Conservation (phyloP, 805 yeast species). For the Barnettozyma sucrosica region DNA sequence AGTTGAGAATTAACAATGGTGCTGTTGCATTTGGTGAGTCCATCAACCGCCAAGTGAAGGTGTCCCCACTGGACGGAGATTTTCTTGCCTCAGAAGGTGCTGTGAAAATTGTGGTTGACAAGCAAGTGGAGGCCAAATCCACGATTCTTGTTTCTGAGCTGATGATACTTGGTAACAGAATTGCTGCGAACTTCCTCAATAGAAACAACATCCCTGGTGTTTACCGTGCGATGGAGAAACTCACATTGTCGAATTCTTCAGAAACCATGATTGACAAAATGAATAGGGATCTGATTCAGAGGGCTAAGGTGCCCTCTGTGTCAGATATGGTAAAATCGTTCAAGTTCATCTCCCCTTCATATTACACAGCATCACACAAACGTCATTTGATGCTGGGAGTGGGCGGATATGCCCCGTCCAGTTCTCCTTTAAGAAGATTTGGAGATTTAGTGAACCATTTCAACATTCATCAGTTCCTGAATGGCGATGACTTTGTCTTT, state of each 20-base stretch:
- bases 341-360: conserved; percentile 48
- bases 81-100: conserved; percentile 1
- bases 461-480: conserved; percentile 50
- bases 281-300: conserved; percentile 18
- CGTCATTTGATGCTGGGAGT: conserved; percentile 63
- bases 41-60: conserved; percentile 21
- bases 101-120: conserved; percentile 19
- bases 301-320: conserved; percentile 24
- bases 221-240: conserved; percentile 29
- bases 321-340: conserved; percentile 39
- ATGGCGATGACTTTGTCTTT: conserved; percentile 26
- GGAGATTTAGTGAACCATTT: conserved; percentile 79
- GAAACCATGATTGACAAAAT: conserved; percentile 20
- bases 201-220: conserved; percentile 46
- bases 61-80: neutral
- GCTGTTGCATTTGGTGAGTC: conserved; percentile 39
- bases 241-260: conserved; percentile 24
- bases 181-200: conserved; percentile 45
- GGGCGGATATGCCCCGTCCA: conserved; percentile 59
- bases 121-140: conserved; percentile 38
- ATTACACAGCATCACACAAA: conserved; percentile 38
- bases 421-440: conserved; percentile 85
- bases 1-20: conserved; percentile 28
- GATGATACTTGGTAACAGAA: conserved; percentile 75
- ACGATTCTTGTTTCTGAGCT: conserved; percentile 69